Base-by-base conservation (phyloP, 805 yeast species). In the Wickerhamiella spandovensis region DNA sequence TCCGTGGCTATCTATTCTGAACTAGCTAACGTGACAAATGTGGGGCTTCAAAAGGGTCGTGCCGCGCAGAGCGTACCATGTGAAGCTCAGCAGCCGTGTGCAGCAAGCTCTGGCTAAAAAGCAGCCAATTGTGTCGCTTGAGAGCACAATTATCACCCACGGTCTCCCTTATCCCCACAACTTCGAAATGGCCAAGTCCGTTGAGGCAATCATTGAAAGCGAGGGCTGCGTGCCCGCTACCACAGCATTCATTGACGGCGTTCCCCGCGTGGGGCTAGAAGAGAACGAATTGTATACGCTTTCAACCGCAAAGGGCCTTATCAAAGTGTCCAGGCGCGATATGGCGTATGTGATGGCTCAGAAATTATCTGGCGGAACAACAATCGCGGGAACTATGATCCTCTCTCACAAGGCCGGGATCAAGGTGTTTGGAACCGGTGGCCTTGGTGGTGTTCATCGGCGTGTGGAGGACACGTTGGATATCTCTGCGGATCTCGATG, bases 391-490 rank as follows among this genome's bases (percentile, higher is more conserved):
- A 24, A 87, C 95, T 0, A 85, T 86, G 94, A 82, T 87, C 20
- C 64, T 88, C 18, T 80, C 95, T 0, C 72, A 79, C 48, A 60
- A 67, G 58, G 88, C 89, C 0, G 92, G 94, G 0, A 84, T 87
- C 56, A 74, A 77, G 57, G 86, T 88, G 12, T 88, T 87, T 71
- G 92, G 94, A 1, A 88, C 96, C 2, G 96, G 96, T 30, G 96
- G 96, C 0, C 71, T 87, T 18, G 96, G 96, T 20, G 96, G 96
- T 20, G 95, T 86, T 10, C 95, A 87, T 59, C 73, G 85, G 50
- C 84, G 83, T 7, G 90, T 84, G 20, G 82, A 83, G 50, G 56
- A 66, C 25, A 78, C 88, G 1, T 75, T 85, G 79, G 96, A 87
- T 64, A 71, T 87, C 22, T 80, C 89, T 58, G 95, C 95, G 2